These are phyloP conservation scores for Mycena pura DNA, from an alignment of 768 basidiomycete species.

Conservation along the genomic window DNA sequence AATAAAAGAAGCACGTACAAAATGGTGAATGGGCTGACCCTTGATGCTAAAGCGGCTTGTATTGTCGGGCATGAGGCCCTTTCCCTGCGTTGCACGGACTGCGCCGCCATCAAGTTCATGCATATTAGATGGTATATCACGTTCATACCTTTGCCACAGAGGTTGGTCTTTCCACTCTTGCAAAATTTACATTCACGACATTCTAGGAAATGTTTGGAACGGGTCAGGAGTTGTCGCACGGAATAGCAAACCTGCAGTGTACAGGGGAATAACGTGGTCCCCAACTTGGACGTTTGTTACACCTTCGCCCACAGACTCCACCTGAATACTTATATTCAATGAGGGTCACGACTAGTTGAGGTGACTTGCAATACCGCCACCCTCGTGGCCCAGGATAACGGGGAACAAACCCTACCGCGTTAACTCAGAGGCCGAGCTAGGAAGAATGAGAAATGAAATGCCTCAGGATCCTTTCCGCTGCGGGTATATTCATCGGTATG, in stretches of 20 bases:
- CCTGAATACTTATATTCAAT: slow-evolving; percentile 50
- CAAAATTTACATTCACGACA: slow-evolving; percentile 99
- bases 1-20: slow-evolving; percentile 58
- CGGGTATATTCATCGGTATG: slow-evolving; percentile 98
- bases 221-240: not conserved
- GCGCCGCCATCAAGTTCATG: slow-evolving; percentile 15
- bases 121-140: not conserved
- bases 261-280: slow-evolving; percentile 97
- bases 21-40: slow-evolving; percentile 88
- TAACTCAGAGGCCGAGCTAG: slow-evolving; percentile 15
- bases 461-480: slow-evolving; percentile 96
- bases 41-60: slow-evolving; percentile 88
- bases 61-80: slow-evolving; percentile 94
- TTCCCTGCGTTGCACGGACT: slow-evolving; percentile 94
- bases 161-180: slow-evolving; percentile 97
- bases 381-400: slow-evolving; percentile 94
- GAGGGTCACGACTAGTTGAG: slow-evolving; percentile 2
- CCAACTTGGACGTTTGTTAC: slow-evolving; percentile 82
- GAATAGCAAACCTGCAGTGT: slow-evolving; percentile 80
- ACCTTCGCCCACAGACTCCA: slow-evolving; percentile 96
- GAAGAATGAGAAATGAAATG: slow-evolving; percentile 36
- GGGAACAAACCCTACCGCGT: slow-evolving; percentile 79
- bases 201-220: slow-evolving; percentile 53
- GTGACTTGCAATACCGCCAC: slow-evolving; percentile 80
- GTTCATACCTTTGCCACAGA: slow-evolving; percentile 86